A percentile compares a stretch with the other conserved stretches of the same genome.
These are phyloP conservation scores for Rhipidocladum racemiflorum DNA, from an alignment of 176 grass and related monocot genomes.

Conservation along the genomic window DNA sequence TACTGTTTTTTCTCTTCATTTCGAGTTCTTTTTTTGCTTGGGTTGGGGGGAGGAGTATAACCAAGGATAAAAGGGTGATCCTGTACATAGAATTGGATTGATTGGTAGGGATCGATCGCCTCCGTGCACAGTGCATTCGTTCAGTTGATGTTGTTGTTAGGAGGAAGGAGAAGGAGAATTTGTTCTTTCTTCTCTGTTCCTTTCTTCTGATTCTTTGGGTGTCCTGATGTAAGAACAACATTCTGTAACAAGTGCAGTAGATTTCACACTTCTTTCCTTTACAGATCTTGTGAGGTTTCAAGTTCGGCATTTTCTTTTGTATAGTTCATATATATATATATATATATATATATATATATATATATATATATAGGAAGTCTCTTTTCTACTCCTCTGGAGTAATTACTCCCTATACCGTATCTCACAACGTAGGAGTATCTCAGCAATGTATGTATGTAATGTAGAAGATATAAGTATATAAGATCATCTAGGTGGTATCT, in stretches of 20 bases:
- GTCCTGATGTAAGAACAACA: slow-evolving; percentile 41
- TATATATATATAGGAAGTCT: no score
- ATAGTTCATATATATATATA: no score
- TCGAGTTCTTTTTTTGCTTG: slow-evolving; percentile 22
- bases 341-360: no score
- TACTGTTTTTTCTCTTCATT: slow-evolving; percentile 9
- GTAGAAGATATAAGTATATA: no score
- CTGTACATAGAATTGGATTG: slow-evolving; percentile 70
- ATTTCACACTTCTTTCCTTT: not conserved
- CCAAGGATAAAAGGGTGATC: slow-evolving; percentile 37
- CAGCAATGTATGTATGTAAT: no score
- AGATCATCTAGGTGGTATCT: no score
- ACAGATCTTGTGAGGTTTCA: not conserved
- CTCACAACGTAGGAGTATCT: no score
- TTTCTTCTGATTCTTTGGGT: slow-evolving; percentile 18
- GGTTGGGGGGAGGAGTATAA: slow-evolving; percentile 26
- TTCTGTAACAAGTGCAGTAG: slow-evolving; percentile 39
- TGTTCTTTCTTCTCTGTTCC: not conserved
- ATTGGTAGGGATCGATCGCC: slow-evolving; percentile 22
- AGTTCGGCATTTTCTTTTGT: no score
- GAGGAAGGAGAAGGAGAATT: not conserved
- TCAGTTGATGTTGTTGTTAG: slow-evolving; percentile 25
- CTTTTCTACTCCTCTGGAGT: no score
- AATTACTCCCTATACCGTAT: no score
- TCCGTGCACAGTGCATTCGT: slow-evolving; percentile 44